Conservation (phyloP, 768 basidiomycete species). For the Psilocybe subaeruginosa region DNA sequence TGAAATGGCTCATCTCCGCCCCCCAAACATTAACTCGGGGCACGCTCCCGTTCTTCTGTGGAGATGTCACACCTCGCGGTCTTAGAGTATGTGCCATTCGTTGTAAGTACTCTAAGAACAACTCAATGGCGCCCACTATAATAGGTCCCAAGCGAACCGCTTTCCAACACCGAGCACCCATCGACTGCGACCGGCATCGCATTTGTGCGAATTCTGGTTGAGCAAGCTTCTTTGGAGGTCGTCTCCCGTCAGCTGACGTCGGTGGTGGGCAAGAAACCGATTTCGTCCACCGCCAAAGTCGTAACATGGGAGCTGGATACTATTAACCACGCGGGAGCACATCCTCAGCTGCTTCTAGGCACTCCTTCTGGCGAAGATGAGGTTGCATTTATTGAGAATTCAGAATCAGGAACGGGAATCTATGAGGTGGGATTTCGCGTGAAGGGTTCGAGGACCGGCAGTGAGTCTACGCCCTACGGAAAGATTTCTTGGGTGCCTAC, state of each 20-base stretch:
- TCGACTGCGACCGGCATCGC: slow-evolving; percentile 53
- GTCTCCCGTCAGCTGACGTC: slow-evolving; percentile 45
- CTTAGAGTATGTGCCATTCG: slow-evolving; percentile 47
- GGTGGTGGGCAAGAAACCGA: slow-evolving; percentile 47
- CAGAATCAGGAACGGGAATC: slow-evolving; percentile 36
- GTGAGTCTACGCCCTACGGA: slow-evolving; percentile 49
- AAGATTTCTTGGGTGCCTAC: slow-evolving; percentile 44
- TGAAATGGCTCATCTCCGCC: slow-evolving; percentile 62
- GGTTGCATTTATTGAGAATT: slow-evolving; percentile 25
- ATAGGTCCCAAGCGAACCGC: slow-evolving; percentile 54
- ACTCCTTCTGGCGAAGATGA: slow-evolving; percentile 37
- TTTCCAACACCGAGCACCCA: slow-evolving; percentile 51
- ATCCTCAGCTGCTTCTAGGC: slow-evolving; percentile 35
- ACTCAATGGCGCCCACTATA: slow-evolving; percentile 19
- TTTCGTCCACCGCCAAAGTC: slow-evolving; percentile 23
- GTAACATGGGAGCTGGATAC: slow-evolving; percentile 47
- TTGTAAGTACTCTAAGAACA: background rate
- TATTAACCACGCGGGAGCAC: background rate
- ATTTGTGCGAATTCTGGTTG: slow-evolving; percentile 47
- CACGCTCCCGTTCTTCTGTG: slow-evolving; percentile 71
- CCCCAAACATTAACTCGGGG: slow-evolving; percentile 34
- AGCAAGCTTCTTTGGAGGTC: slow-evolving; percentile 27
- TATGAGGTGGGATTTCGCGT: slow-evolving; percentile 59
- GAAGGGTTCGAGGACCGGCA: slow-evolving; percentile 24
- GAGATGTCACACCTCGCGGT: slow-evolving; percentile 65